Conservation (phyloP, 352 stramenopile genomes). For the Globisporangium iwayamae region DNA sequence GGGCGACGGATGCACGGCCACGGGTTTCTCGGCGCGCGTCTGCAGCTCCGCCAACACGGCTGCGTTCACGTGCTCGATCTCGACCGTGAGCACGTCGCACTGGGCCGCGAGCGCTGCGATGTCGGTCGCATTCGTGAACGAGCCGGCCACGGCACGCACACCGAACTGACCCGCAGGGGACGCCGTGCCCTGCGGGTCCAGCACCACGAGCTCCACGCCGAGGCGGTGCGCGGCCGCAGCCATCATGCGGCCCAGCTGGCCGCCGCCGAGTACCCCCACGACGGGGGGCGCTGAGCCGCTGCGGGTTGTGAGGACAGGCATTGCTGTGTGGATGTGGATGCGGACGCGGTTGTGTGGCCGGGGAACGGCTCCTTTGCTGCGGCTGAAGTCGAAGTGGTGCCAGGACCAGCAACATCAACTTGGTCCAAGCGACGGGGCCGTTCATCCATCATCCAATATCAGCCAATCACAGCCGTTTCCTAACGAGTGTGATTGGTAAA, state of each 20-base stretch:
- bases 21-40: slow-evolving; percentile 17
- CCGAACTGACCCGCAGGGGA: slow-evolving; percentile 76
- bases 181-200: slow-evolving; percentile 87
- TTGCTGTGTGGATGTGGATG: slow-evolving; percentile 15
- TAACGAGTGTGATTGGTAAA: not conserved
- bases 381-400: slow-evolving; percentile 15
- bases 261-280: slow-evolving; percentile 93
- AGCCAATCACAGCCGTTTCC: not conserved
- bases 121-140: slow-evolving; percentile 65
- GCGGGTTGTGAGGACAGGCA: slow-evolving; percentile 51
- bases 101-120: slow-evolving; percentile 69
- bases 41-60: slow-evolving; percentile 89
- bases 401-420: slow-evolving; percentile 15
- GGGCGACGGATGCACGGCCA: slow-evolving; percentile 80
- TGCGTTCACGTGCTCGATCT: slow-evolving; percentile 99
- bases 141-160: slow-evolving; percentile 65
- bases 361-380: not conserved
- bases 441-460: slow-evolving; percentile 5
- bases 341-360: not conserved
- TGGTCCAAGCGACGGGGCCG: slow-evolving; percentile 2
- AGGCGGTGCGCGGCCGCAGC: slow-evolving; percentile 94
- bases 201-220: slow-evolving; percentile 89
- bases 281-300: slow-evolving; percentile 45
- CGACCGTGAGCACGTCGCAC: slow-evolving; percentile 95
- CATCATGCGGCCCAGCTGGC: slow-evolving; percentile 99